Percentiles rank a stretch among this genome's conserved stretches.
Conservation (phyloP, 495 filamentous ascomycete species). For the Chaetomidium leptoderma region DNA sequence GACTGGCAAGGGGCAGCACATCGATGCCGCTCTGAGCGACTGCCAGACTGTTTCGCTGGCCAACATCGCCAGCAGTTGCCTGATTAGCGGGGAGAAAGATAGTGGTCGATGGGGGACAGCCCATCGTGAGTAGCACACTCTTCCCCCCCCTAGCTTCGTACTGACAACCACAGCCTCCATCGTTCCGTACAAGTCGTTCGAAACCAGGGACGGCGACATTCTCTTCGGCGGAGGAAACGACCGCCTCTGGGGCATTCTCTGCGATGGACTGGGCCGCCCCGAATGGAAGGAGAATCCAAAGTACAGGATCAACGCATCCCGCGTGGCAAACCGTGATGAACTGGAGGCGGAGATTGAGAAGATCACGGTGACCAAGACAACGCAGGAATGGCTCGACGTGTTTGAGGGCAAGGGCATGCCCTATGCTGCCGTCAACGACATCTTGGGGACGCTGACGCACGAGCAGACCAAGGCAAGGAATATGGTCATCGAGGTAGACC, state of each 20-base stretch:
- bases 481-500: conserved; percentile 86
- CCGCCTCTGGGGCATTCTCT: conserved; percentile 80
- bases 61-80: conserved; percentile 86
- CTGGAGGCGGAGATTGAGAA: conserved; percentile 74
- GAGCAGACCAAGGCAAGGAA: conserved; percentile 76
- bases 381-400: conserved; percentile 80
- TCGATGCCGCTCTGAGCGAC: conserved; percentile 87
- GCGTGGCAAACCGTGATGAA: conserved; percentile 71
- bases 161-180: conserved; percentile 66
- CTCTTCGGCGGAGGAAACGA: conserved; percentile 94
- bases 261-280: conserved; percentile 67
- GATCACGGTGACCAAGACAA: conserved; percentile 72
- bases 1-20: conserved; percentile 70
- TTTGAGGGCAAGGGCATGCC: conserved; percentile 90
- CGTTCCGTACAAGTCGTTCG: conserved; percentile 89
- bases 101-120: conserved; percentile 90
- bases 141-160: background rate
- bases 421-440: conserved; percentile 91
- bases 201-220: conserved; percentile 88
- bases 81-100: conserved; percentile 86
- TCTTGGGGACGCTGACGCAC: conserved; percentile 77
- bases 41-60: conserved; percentile 89
- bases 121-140: conserved; percentile 63
- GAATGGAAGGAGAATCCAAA: conserved; percentile 74
- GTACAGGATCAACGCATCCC: conserved; percentile 73